phyloP scores from a whole-genome alignment of 768 basidiomycete genomes.

The Lentinus tigrinus region DNA sequence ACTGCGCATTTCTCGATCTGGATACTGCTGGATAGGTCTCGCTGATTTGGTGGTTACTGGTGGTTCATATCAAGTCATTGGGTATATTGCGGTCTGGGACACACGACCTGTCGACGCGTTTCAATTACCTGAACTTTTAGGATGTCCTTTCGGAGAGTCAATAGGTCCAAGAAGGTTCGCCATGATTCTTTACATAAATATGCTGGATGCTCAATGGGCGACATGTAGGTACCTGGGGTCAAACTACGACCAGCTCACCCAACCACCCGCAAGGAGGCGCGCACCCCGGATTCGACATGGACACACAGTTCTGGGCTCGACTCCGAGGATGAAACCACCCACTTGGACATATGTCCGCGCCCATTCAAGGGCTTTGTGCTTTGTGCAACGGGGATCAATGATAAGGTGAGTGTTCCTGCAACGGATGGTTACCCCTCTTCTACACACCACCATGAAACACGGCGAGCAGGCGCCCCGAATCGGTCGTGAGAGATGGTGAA shows the following conservation, averaged over 20 bases:
- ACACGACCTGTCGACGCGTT: background rate
- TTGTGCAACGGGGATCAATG: constrained; percentile 75
- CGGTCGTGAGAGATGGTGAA: no score
- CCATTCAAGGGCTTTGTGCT: constrained; percentile 66
- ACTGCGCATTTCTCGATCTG: no score
- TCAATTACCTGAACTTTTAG: no score
- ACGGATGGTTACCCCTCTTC: background rate
- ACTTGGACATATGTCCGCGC: constrained; percentile 44
- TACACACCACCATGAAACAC: no score
- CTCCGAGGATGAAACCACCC: constrained; percentile 32
- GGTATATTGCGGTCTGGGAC: no score
- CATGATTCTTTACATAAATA: background rate
- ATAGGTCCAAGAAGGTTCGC: constrained; percentile 65
- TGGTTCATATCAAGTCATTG: no score
- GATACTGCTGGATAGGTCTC: no score
- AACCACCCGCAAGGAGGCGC: constrained; percentile 36
- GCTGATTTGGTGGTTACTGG: no score
- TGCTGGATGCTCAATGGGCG: no score
- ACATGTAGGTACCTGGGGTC: constrained; percentile 71
- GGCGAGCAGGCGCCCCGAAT: no score
- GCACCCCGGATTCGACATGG: constrained; percentile 38
- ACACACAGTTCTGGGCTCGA: constrained; percentile 46
- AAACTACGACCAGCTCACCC: constrained; percentile 63
- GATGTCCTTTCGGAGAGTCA: constrained; percentile 43
- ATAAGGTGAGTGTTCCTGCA: constrained; percentile 56